Base-by-base conservation (phyloP, 73 alveolate species). In the Loxodes magnus region DNA sequence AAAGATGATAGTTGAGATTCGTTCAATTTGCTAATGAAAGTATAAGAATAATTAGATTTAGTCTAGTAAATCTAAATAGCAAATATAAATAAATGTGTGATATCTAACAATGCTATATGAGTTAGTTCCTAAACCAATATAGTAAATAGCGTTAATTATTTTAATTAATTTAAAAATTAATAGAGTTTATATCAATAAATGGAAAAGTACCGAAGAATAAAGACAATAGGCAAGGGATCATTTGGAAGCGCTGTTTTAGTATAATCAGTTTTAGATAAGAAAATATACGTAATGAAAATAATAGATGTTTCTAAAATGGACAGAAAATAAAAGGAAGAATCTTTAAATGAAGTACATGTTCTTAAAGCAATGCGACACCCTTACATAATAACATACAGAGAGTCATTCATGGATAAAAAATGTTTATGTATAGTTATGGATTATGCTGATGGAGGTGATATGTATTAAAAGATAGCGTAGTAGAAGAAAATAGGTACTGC, bases 391-490 rank as follows among this genome's bases (percentile, higher is more conserved):
- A 78, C 91, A n/a, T 87, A 87, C 68, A 44, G 85, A 29, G 98
- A 90, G 61, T 67, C 94, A 15, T 90, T 79, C 50, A 73, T 82
- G 81, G 96, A 86, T 26, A 81, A 77, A 58, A 71, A 82, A 53
- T 87, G 82, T 62, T 56, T 93, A 30, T 93, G 95, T 67, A 93
- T 93, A 7, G 96, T 89, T 23, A 93, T 93, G 99, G 99, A 93
- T 58, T 93, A 89, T 58, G 99, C 99, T 0, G 96, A 89, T 58
- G 97, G 97, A 5, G 99, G 99, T 0, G 99, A 93, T 65, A 44
- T 93, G 56, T 89, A 84, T 54, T 77, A 87, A 42, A 89, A 89
- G 65, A 93, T 93, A 20, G 96, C 94, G 17, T 86, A 60, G 20
- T 58, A 84, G 62, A 79, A 57, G 49, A 79, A 79, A 73, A 57